A percentile compares a stretch with the other conserved stretches of the same genome.
Conservation (phyloP, 176 grass and related monocot genomes). For the Alopecurus myosuroides region DNA sequence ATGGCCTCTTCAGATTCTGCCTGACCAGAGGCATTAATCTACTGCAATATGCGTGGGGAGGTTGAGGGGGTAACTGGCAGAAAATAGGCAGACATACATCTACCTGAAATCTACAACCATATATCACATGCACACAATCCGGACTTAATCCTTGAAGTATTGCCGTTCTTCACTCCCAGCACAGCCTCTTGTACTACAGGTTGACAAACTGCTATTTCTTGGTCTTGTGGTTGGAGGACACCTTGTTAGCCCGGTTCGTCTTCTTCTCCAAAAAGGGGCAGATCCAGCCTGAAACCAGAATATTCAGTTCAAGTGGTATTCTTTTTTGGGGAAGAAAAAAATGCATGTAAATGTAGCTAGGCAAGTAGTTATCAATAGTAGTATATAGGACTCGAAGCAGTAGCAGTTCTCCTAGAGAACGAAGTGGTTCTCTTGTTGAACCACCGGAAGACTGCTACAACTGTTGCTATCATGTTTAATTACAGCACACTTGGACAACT, state of each 20-base stretch:
- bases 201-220: constrained; percentile 92
- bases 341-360: too few relatives aligned
- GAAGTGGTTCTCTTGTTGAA: too few relatives aligned
- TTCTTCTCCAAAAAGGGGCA: constrained; percentile 70
- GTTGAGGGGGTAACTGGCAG: too few relatives aligned
- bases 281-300: constrained; percentile 43
- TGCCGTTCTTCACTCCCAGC: not conserved
- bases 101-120: too few relatives aligned
- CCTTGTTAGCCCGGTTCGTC: constrained; percentile 76
- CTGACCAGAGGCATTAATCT: too few relatives aligned
- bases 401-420: too few relatives aligned
- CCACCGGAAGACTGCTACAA: too few relatives aligned
- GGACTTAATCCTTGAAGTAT: not conserved
- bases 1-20: too few relatives aligned
- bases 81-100: too few relatives aligned
- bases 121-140: not conserved
- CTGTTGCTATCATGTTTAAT: not conserved
- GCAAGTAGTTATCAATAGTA: too few relatives aligned
- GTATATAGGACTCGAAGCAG: too few relatives aligned
- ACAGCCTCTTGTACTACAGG: constrained; percentile 70
- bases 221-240: constrained; percentile 81
- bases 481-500: not conserved
- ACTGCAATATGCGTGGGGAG: too few relatives aligned
- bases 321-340: not conserved
- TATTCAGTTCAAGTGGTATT: not conserved